Evolutionary conservation across 1,284 basidiomycete species (phyloP).

Genomic region (Coriolopsis trogii): DNA sequence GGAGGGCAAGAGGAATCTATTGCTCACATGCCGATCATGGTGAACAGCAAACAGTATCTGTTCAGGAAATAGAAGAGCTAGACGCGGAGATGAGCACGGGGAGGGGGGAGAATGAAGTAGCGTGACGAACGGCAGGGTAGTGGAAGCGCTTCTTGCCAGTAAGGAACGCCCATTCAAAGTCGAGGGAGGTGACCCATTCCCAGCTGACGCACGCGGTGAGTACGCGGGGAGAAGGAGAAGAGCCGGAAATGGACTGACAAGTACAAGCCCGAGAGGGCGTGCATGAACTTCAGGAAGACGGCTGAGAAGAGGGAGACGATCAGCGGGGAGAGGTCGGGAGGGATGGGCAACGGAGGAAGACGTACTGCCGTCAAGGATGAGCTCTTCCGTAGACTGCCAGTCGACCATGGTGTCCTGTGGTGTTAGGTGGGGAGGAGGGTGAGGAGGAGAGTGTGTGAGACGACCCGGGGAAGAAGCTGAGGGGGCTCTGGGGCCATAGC

Average conservation of each 20-base stretch:
- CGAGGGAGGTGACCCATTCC: constrained; percentile 61
- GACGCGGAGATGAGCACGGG: neutral
- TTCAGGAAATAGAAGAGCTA: constrained; percentile 77
- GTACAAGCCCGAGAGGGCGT: constrained; percentile 67
- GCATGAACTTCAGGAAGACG: constrained; percentile 69
- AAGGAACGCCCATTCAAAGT: constrained; percentile 71
- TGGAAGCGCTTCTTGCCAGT: constrained; percentile 61
- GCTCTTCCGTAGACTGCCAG: constrained; percentile 53
- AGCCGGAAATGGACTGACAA: constrained; percentile 42
- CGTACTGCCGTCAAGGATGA: constrained; percentile 54
- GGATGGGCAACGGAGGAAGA: constrained; percentile 7
- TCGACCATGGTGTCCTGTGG: constrained; percentile 27
- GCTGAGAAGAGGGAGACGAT: constrained; percentile 36
- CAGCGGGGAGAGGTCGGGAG: neutral
- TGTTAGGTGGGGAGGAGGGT: constrained; percentile 1
- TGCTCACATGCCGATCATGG: constrained; percentile 67
- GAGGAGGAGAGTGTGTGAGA: constrained; percentile 7
- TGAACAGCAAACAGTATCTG: constrained; percentile 68
- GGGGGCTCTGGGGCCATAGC: constrained; percentile 7
- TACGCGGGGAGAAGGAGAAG: neutral
- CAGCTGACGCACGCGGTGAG: constrained; percentile 28
- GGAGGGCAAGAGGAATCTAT: neutral
- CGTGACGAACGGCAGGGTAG: constrained; percentile 36
- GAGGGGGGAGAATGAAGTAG: neutral
- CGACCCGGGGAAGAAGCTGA: constrained; percentile 7